Evolutionary conservation across 2,329 filamentous ascomycete genomes (phyloP).

Genomic region (Fusarium stilboides): DNA sequence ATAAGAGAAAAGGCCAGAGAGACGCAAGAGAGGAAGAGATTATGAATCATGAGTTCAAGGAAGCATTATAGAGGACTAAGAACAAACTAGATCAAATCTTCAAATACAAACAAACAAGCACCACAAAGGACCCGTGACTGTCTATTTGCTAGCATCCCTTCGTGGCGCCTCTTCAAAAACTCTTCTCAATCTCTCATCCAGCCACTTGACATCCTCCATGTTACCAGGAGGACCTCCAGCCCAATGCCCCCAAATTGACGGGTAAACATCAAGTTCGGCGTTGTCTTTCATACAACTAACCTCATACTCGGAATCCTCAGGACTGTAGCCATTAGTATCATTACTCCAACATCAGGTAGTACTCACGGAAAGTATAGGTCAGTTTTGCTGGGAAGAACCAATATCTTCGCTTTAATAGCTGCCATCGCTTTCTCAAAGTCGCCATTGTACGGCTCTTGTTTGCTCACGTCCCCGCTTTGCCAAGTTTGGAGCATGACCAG

Average conservation of each 20-base stretch:
- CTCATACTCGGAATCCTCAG: constrained; percentile 84
- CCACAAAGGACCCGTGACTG: background rate
- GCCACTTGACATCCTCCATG: constrained; percentile 79
- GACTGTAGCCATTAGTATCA: constrained; percentile 50
- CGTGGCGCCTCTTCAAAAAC: constrained; percentile 33
- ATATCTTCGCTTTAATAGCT: constrained; percentile 78
- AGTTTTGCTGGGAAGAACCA: constrained; percentile 80
- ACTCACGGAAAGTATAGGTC: constrained; percentile 81
- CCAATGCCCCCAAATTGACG: constrained; percentile 65
- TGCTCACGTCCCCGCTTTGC: constrained; percentile 80
- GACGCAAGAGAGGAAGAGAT: too few species aligned
- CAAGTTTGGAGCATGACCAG: constrained; percentile 83
- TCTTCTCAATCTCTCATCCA: constrained; percentile 66
- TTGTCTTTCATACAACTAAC: constrained; percentile 64
- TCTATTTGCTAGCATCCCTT: background rate
- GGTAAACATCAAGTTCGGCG: constrained; percentile 56
- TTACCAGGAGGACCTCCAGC: constrained; percentile 80
- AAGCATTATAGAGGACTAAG: too few species aligned
- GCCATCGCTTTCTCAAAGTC: constrained; percentile 76
- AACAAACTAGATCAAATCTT: background rate
- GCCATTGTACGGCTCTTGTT: constrained; percentile 77
- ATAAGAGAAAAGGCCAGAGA: too few species aligned
- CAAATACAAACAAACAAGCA: background rate
- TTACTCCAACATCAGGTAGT: fast-evolving
- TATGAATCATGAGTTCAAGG: too few species aligned